A percentile compares a stretch with the other conserved stretches of the same genome.
Evolutionary conservation across 2,329 filamentous ascomycete species (phyloP).

Genomic region (Sporothrix sp.): DNA sequence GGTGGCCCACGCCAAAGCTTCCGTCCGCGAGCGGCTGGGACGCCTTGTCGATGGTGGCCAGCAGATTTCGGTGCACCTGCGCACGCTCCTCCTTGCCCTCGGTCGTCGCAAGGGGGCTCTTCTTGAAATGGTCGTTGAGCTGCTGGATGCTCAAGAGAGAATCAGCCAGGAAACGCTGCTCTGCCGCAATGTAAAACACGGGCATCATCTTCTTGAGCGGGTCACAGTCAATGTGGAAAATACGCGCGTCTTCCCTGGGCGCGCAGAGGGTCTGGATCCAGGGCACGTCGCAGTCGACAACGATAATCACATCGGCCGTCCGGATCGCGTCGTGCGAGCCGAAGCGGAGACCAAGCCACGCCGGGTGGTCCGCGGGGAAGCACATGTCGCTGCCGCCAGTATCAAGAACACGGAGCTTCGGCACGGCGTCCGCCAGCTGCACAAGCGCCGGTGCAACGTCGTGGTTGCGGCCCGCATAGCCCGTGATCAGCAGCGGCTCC

Average conservation of each 20-base stretch:
- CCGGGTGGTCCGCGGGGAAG: slow-evolving; percentile 62
- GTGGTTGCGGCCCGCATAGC: slow-evolving; percentile 62
- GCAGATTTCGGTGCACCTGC: slow-evolving; percentile 45
- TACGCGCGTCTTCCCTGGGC: slow-evolving; percentile 40
- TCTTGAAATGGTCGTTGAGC: slow-evolving; percentile 50
- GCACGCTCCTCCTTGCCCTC: slow-evolving; percentile 46
- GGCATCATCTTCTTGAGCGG: slow-evolving; percentile 64
- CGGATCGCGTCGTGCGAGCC: slow-evolving; percentile 64
- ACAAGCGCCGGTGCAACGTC: slow-evolving; percentile 51
- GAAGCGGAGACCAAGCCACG: slow-evolving; percentile 60
- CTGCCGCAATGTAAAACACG: slow-evolving; percentile 59
- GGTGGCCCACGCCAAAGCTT: slow-evolving; percentile 45
- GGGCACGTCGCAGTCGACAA: slow-evolving; percentile 83
- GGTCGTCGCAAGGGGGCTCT: slow-evolving; percentile 32
- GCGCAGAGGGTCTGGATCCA: slow-evolving; percentile 76
- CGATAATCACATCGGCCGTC: slow-evolving; percentile 72
- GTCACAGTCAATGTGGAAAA: slow-evolving; percentile 58
- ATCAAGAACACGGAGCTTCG: slow-evolving; percentile 62
- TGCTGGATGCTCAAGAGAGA: slow-evolving; percentile 57
- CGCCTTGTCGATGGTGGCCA: slow-evolving; percentile 49
- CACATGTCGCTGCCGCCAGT: slow-evolving; percentile 74
- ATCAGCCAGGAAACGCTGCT: slow-evolving; percentile 58
- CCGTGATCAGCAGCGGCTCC: slow-evolving; percentile 59
- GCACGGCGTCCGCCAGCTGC: slow-evolving; percentile 55
- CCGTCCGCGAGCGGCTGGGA: slow-evolving; percentile 52